Conservation (phyloP, 345 rosid species). For the Lepidium aucheri region DNA sequence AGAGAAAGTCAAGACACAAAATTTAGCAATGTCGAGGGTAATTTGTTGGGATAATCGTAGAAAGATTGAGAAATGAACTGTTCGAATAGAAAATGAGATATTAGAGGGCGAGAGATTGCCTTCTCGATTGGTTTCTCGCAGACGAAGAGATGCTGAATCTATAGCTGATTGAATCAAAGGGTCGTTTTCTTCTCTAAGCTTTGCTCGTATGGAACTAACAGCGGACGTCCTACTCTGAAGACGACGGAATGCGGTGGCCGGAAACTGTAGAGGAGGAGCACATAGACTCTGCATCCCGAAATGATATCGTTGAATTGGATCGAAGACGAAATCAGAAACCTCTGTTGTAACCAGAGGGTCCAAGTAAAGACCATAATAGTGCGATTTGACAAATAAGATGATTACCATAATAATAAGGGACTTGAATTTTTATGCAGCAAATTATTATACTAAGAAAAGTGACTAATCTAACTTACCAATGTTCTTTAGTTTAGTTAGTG, state of each 20-base stretch:
- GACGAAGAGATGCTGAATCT: slow-evolving; percentile 63
- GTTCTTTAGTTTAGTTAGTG: too few species aligned
- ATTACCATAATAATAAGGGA: too few species aligned
- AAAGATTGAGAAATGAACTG: background rate
- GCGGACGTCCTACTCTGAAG: background rate
- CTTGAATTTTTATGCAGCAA: too few species aligned
- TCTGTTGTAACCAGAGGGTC: background rate
- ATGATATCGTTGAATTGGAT: background rate
- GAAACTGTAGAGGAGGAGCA: slow-evolving; percentile 17
- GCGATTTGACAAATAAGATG: too few species aligned
- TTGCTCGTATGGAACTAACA: slow-evolving; percentile 27
- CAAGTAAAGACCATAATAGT: too few species aligned
- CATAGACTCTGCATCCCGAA: slow-evolving; percentile 19
- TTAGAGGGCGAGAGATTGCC: slow-evolving; percentile 24
- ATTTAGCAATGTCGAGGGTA: background rate
- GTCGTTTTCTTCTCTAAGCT: slow-evolving; percentile 39
- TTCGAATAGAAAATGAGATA: background rate
- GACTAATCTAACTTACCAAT: too few species aligned
- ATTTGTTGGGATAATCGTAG: too few species aligned
- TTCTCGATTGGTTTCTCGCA: slow-evolving; percentile 65
- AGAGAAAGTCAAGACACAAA: background rate
- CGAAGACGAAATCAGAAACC: background rate
- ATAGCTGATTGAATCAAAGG: slow-evolving; percentile 56
- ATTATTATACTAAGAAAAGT: too few species aligned
- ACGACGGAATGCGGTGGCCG: slow-evolving; percentile 9